phyloP scores from a whole-genome alignment of 768 basidiomycete genomes.

The Kockovaella imperatae region DNA sequence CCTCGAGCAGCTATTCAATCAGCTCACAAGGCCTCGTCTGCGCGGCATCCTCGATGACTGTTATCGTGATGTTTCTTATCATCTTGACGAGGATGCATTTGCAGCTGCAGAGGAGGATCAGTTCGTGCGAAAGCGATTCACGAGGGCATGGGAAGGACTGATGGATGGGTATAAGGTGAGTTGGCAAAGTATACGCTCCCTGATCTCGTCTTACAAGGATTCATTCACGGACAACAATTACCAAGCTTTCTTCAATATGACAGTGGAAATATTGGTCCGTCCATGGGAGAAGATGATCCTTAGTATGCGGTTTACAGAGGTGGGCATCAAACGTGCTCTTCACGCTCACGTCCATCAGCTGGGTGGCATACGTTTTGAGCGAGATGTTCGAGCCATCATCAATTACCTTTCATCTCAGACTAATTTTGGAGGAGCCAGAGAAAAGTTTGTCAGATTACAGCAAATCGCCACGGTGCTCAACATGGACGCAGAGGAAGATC shows the following conservation, averaged over 20 bases:
- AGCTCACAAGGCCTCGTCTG: constrained; percentile 77
- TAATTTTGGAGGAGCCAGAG: constrained; percentile 77
- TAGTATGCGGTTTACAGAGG: constrained; percentile 79
- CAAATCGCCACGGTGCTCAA: constrained; percentile 89
- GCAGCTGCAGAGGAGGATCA: constrained; percentile 76
- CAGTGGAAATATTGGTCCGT: constrained; percentile 77
- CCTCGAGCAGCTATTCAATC: constrained; percentile 91
- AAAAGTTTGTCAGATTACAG: constrained; percentile 84
- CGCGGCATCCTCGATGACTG: constrained; percentile 76
- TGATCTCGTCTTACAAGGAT: constrained; percentile 52
- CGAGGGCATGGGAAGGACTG: constrained; percentile 76
- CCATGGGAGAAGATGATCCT: constrained; percentile 90
- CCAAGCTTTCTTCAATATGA: constrained; percentile 72
- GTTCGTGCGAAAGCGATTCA: constrained; percentile 76
- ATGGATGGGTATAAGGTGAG: constrained; percentile 79
- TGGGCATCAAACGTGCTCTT: constrained; percentile 40
- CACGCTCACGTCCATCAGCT: constrained; percentile 52
- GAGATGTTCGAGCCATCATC: constrained; percentile 75
- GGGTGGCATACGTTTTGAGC: constrained; percentile 90
- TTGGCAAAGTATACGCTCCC: not conserved
- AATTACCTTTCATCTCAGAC: constrained; percentile 81
- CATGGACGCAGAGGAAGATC: constrained; percentile 79
- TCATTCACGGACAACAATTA: constrained; percentile 82
- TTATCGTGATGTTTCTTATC: constrained; percentile 81
- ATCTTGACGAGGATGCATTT: constrained; percentile 82